A percentile compares a stretch with the other conserved stretches of the same genome.
phyloP scores from a whole-genome alignment of 2,329 filamentous ascomycete species.

The Aureobasidium sp. region DNA sequence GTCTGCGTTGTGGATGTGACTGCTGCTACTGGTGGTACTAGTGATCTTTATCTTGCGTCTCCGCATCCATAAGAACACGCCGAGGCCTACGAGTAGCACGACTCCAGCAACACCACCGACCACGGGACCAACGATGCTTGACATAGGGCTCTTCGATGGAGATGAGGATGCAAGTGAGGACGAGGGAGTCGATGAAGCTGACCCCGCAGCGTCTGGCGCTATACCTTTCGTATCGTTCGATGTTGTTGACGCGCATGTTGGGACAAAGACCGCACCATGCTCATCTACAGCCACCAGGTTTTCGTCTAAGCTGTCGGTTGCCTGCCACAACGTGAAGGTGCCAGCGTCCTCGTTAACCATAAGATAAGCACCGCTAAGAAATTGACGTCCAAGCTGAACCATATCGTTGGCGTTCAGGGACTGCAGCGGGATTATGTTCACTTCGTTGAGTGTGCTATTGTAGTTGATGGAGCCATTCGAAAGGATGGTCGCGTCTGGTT shows the following conservation, averaged over 20 bases:
- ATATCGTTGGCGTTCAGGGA: not conserved
- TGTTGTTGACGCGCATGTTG: not conserved
- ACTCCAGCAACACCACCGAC: not conserved
- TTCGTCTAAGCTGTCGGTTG: conserved; percentile 29
- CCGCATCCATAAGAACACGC: not conserved
- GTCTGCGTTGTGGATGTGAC: not conserved
- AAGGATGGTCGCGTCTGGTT: conserved; percentile 2
- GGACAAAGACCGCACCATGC: not conserved
- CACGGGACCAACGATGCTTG: not conserved
- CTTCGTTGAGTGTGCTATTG: not conserved
- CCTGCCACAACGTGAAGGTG: conserved; percentile 38
- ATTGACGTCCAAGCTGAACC: not conserved
- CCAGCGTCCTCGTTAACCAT: not conserved
- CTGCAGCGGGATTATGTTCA: not conserved
- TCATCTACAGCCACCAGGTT: not conserved
- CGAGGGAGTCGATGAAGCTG: not conserved
- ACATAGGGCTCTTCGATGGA: not conserved
- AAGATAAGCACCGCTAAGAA: not conserved
- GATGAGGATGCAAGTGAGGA: not conserved
- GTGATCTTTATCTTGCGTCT: not conserved
- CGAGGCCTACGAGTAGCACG: not conserved
- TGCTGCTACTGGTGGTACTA: not conserved
- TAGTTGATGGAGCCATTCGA: not conserved
- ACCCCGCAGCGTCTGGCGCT: not conserved
- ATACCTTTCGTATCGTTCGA: not conserved